These are phyloP conservation scores for Cenchrus fungigraminus DNA, from an alignment of 176 grass and related monocot genomes.

Conservation along the genomic window DNA sequence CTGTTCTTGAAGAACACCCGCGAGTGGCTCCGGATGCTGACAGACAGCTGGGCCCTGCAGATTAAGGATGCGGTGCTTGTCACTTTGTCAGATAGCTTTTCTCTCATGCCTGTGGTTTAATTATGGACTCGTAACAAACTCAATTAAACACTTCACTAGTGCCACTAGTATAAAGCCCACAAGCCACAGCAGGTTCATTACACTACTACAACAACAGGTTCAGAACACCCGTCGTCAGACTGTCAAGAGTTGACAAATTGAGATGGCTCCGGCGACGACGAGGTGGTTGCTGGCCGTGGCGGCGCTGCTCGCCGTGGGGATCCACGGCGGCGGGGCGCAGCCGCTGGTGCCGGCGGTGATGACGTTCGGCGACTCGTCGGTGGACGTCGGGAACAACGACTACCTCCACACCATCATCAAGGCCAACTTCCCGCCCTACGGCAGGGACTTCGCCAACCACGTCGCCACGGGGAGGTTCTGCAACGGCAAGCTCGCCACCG, in stretches of 20 bases:
- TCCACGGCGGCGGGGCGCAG: constrained; percentile 50
- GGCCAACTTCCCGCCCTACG: constrained; percentile 88
- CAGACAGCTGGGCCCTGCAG: constrained; percentile 21
- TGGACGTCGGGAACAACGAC: constrained; percentile 95
- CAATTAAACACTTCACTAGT: constrained; percentile 11
- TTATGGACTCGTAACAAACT: constrained; percentile 30
- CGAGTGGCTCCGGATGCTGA: not conserved
- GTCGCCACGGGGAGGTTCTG: constrained; percentile 89
- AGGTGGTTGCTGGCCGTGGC: constrained; percentile 41
- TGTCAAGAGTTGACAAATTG: not conserved
- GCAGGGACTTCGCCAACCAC: constrained; percentile 80
- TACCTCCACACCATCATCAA: constrained; percentile 80
- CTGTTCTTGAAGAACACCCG: not conserved
- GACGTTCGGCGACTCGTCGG: constrained; percentile 86
- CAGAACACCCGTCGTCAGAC: not conserved
- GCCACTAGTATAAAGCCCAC: constrained; percentile 29
- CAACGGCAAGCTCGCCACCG: constrained; percentile 91
- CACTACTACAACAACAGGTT: not conserved
- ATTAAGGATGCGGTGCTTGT: not conserved
- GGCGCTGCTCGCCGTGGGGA: constrained; percentile 43
- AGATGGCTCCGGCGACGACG: not conserved
- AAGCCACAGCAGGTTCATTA: not conserved
- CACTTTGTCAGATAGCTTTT: constrained; percentile 20
- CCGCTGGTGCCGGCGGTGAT: constrained; percentile 79
- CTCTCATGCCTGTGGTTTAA: constrained; percentile 23